These are phyloP conservation scores for Musa schizocarpa DNA, from an alignment of 176 grass and related monocot genomes.

Conservation along the genomic window DNA sequence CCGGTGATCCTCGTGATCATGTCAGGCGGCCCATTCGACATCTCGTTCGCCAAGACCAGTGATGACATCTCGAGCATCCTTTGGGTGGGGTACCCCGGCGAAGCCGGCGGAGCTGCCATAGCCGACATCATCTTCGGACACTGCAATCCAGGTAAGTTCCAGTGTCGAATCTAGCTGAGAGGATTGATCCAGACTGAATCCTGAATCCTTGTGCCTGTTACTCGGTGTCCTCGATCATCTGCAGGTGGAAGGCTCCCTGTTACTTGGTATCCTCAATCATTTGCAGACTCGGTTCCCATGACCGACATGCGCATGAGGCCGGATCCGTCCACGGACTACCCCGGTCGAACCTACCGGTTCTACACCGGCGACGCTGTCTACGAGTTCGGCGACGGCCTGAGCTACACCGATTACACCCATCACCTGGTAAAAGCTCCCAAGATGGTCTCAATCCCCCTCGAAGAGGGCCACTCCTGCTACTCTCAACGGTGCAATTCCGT, in stretches of 20 bases:
- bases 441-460: conserved; percentile 43
- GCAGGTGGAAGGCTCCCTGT: conserved; percentile 57
- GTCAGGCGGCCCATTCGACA: conserved; percentile 60
- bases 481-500: conserved; percentile 44
- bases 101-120: conserved; percentile 55
- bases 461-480: conserved; percentile 57
- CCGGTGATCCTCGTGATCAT: conserved; percentile 68
- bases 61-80: conserved; percentile 50
- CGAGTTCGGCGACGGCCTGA: conserved; percentile 67
- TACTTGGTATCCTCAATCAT: conserved; percentile 73
- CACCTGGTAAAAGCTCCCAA: conserved; percentile 46
- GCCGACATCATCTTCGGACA: conserved; percentile 60
- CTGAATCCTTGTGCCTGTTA: too few relatives aligned
- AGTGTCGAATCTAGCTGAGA: neutral
- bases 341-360: conserved; percentile 76
- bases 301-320: conserved; percentile 80
- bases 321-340: conserved; percentile 39
- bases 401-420: conserved; percentile 59
- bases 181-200: too few relatives aligned
- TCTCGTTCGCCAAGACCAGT: conserved; percentile 46
- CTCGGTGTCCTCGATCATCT: neutral
- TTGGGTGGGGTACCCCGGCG: conserved; percentile 74
- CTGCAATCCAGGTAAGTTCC: conserved; percentile 45
- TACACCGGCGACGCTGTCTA: conserved; percentile 50
- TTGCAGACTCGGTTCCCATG: conserved; percentile 44